Evolutionary conservation across 257 asterid species (phyloP).

Genomic region (Solanum sejunctum): DNA sequence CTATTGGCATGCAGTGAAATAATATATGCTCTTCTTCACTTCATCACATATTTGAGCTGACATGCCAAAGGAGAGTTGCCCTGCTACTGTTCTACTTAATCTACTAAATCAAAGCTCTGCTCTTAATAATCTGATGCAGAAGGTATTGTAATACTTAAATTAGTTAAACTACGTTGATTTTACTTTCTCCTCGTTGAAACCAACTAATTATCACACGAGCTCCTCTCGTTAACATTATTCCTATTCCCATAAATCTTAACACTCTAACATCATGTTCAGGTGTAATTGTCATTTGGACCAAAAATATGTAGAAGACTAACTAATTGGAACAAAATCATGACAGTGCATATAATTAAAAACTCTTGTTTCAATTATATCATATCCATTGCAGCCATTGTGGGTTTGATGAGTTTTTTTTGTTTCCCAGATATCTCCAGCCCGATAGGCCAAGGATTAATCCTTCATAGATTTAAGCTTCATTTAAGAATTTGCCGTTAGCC

Average conservation of each 20-base stretch:
- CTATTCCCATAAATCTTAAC: neutral
- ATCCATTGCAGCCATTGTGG: neutral
- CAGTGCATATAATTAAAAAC: too few species aligned
- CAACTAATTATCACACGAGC: neutral
- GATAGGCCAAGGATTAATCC: too few species aligned
- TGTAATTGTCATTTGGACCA: neutral
- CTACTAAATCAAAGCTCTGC: neutral
- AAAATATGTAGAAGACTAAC: neutral
- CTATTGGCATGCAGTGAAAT: slow-evolving; percentile 24
- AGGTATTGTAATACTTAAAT: neutral
- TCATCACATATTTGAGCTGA: neutral
- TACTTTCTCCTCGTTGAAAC: neutral
- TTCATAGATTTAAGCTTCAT: rapidly evolving
- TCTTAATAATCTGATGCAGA: neutral
- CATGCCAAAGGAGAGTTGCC: slow-evolving; percentile 74
- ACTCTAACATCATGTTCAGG: neutral
- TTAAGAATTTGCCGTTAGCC: too few species aligned
- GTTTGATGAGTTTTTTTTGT: too few species aligned
- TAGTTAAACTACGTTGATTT: neutral
- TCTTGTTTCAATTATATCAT: neutral
- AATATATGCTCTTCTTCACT: neutral
- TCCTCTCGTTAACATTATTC: neutral
- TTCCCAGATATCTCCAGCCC: too few species aligned
- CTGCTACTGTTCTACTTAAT: slow-evolving; percentile 29
- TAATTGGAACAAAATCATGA: neutral